Conservation (phyloP, 176 grass and related monocot species). For the Juncus effusus region DNA sequence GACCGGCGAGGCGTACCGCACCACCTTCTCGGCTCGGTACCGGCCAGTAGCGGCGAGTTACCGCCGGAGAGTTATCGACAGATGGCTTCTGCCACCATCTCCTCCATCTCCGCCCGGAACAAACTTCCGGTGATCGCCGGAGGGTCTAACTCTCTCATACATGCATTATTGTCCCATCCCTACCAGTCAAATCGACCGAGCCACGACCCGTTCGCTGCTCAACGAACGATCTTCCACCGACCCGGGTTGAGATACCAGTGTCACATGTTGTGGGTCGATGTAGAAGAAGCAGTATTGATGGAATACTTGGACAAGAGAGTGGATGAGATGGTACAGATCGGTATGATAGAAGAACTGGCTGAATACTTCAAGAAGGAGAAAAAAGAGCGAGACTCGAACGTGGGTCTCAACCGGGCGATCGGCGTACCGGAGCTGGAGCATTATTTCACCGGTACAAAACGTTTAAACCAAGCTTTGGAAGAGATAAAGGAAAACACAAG, state of each 20-base stretch:
- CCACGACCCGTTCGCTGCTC: conserved; percentile 42
- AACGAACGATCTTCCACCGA: conserved; percentile 11
- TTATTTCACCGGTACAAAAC: conserved; percentile 41
- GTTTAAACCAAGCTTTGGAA: conserved; percentile 38
- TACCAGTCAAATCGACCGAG: conserved; percentile 11
- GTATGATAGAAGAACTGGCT: conserved; percentile 70
- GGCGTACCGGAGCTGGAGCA: conserved; percentile 66
- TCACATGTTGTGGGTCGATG: conserved; percentile 85
- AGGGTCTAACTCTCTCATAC: conserved; percentile 87
- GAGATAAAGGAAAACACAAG: conserved; percentile 85
- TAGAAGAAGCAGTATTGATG: conserved; percentile 45
- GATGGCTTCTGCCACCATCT: conserved; percentile 30
- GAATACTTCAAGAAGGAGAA: conserved; percentile 59
- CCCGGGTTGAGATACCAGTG: conserved; percentile 53
- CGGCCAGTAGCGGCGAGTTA: conserved; percentile 42
- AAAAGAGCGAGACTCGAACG: conserved; percentile 44
- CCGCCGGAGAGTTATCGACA: conserved; percentile 27
- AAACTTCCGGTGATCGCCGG: conserved; percentile 67
- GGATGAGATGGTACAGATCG: conserved; percentile 73
- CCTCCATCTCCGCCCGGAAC: conserved; percentile 34
- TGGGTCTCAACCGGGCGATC: conserved; percentile 68
- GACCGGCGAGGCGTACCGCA: conserved; percentile 65
- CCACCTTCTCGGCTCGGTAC: conserved; percentile 72
- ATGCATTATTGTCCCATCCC: conserved; percentile 45
- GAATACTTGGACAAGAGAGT: conserved; percentile 74